A percentile compares a stretch with the other conserved stretches of the same genome.
These are phyloP conservation scores for Aspergillus carlsbadensis DNA, from an alignment of 495 filamentous ascomycete species.

Conservation along the genomic window DNA sequence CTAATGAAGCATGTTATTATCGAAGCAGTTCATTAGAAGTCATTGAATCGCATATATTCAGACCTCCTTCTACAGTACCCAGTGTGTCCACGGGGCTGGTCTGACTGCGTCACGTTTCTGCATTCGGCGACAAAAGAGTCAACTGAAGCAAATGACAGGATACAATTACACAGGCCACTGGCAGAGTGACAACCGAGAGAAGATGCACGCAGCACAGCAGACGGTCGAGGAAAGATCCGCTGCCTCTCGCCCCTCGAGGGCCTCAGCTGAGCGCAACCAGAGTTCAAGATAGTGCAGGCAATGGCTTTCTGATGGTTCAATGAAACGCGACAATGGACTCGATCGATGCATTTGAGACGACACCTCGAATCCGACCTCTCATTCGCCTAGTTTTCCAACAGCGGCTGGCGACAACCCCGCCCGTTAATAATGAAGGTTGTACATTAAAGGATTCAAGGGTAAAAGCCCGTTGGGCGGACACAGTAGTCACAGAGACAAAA, in stretches of 20 bases:
- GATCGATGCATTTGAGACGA: conserved; percentile 5
- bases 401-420: conserved; percentile 5
- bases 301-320: conserved; percentile 7
- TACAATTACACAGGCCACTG: not conserved
- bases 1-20: no score
- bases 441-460: not conserved
- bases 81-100: no score
- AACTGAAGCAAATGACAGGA: not conserved
- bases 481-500: not conserved
- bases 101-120: conserved; percentile 2
- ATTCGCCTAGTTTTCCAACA: conserved; percentile 1
- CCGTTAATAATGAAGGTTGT: not conserved
- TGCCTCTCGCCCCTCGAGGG: not conserved
- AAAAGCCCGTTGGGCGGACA: not conserved
- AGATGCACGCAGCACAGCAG: conserved; percentile 1
- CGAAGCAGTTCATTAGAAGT: no score
- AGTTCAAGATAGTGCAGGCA: conserved; percentile 2
- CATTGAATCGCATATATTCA: no score
- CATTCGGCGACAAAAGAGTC: not conserved
- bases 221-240: not conserved
- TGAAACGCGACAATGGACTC: not conserved
- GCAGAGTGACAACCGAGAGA: not conserved
- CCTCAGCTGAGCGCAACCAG: not conserved
- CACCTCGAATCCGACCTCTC: conserved; percentile 9
- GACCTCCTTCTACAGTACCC: no score